A percentile compares a stretch with the other conserved stretches of the same genome.
phyloP scores from a whole-genome alignment of 2,329 filamentous ascomycete species.

The Aspergillus glaucus region DNA sequence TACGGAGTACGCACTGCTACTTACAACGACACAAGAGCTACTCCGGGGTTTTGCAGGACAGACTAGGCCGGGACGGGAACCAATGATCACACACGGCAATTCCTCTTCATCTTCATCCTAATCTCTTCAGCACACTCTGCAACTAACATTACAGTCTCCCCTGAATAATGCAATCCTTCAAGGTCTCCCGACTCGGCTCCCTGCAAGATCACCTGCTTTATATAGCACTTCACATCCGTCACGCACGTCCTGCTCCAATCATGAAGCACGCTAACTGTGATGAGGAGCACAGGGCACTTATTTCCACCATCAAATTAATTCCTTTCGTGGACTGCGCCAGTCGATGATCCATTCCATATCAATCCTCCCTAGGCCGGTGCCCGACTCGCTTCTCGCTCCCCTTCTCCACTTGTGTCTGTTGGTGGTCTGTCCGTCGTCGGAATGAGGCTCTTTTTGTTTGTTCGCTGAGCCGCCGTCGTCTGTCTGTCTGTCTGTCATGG shows the following conservation, averaged over 20 bases:
- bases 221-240: not conserved
- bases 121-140: not conserved
- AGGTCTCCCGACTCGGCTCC: not conserved
- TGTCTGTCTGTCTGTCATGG: not conserved
- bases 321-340: not conserved
- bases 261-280: not conserved
- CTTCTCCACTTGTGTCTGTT: constrained; percentile 3
- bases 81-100: no score
- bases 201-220: not conserved
- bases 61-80: no score
- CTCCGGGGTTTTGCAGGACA: no score
- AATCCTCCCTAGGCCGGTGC: no score
- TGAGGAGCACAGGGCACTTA: not conserved
- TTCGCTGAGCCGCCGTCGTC: not conserved
- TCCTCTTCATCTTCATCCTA: no score
- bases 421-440: constrained; percentile 1
- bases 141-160: no score
- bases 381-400: constrained; percentile 5
- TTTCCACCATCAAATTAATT: no score
- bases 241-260: not conserved
- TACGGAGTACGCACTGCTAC: no score
- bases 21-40: no score
- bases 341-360: not conserved
- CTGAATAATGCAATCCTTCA: no score
- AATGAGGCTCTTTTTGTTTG: constrained; percentile 4